Evolutionary conservation across 768 basidiomycete species (phyloP).

Genomic region (Panellus pusillus): DNA sequence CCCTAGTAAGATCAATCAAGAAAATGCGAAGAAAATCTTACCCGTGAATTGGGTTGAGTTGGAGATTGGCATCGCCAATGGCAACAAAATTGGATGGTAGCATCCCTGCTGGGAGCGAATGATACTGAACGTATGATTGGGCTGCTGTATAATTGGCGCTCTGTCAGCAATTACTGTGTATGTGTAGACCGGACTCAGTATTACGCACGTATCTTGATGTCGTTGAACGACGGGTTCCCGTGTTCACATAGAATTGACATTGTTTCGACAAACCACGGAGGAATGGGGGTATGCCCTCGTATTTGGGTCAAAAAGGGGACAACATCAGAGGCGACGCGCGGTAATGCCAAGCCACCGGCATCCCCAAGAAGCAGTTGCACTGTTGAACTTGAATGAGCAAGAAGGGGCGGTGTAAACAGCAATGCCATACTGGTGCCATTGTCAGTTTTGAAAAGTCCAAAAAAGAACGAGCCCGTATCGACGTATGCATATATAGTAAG

Average conservation of each 20-base stretch:
- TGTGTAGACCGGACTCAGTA: not conserved
- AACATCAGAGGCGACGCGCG: not conserved
- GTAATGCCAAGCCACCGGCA: not conserved
- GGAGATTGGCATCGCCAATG: constrained; percentile 23
- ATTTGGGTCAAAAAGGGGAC: constrained; percentile 3
- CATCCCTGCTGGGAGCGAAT: constrained; percentile 6
- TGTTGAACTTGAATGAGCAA: not conserved
- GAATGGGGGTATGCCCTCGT: constrained; percentile 1
- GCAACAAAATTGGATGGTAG: constrained; percentile 27
- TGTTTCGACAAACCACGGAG: constrained; percentile 8
- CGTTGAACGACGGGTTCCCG: not conserved
- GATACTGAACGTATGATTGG: constrained; percentile 18
- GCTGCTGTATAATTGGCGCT: not conserved
- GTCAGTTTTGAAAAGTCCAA: constrained; percentile 5
- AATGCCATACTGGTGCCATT: constrained; percentile 5
- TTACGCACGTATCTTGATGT: constrained; percentile 8
- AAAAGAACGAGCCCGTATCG: not conserved
- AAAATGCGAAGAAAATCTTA: not conserved
- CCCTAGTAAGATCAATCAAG: not conserved
- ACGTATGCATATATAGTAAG: constrained; percentile 5
- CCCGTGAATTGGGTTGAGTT: constrained; percentile 24
- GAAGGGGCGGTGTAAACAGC: not conserved
- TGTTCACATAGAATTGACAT: constrained; percentile 3
- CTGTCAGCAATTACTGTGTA: no score
- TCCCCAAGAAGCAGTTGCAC: constrained; percentile 2